Evolutionary conservation across 192 early-diverging fungal genomes (phyloP).

Genomic region (Gryganskiella cystojenkinii): DNA sequence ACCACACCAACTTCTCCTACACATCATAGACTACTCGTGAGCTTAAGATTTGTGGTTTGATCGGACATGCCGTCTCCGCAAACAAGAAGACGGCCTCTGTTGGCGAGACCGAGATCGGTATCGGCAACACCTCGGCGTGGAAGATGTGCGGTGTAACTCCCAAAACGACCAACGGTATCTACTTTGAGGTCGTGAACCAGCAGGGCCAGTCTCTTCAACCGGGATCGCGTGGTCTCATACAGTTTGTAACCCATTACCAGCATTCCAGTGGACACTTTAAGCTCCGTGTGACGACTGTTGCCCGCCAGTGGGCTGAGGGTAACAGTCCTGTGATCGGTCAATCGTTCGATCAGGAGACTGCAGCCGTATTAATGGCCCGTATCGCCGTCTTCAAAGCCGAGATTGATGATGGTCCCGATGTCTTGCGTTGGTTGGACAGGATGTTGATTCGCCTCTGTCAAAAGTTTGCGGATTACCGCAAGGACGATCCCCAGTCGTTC

Average conservation of each 20-base stretch:
- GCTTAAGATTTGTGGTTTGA: constrained; percentile 95
- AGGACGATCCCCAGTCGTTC: constrained; percentile 96
- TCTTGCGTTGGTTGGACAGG: constrained; percentile 96
- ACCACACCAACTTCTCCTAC: not conserved
- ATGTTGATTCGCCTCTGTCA: constrained; percentile 99
- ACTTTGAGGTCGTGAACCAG: constrained; percentile 97
- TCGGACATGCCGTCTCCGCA: constrained; percentile 94
- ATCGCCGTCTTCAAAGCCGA: constrained; percentile 98
- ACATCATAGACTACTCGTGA: constrained; percentile 86
- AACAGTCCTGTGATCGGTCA: constrained; percentile 86
- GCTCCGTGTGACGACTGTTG: constrained; percentile 95
- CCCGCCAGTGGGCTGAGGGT: constrained; percentile 86
- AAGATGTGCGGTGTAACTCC: constrained; percentile 91
- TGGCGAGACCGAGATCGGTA: constrained; percentile 98
- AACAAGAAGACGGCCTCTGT: constrained; percentile 93
- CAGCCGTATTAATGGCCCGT: constrained; percentile 97
- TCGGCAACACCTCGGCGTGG: constrained; percentile 96
- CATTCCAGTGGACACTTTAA: constrained; percentile 92
- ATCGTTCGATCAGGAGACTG: constrained; percentile 98
- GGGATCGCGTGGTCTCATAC: constrained; percentile 89
- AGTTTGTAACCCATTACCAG: constrained; percentile 97
- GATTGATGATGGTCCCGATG: constrained; percentile 96
- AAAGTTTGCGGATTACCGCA: constrained; percentile 95
- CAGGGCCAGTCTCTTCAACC: constrained; percentile 86
- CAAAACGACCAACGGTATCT: constrained; percentile 88